A percentile compares a stretch with the other conserved stretches of the same genome.
Evolutionary conservation across 2,329 filamentous ascomycete genomes (phyloP).

Genomic region (Talaromyces sp.): DNA sequence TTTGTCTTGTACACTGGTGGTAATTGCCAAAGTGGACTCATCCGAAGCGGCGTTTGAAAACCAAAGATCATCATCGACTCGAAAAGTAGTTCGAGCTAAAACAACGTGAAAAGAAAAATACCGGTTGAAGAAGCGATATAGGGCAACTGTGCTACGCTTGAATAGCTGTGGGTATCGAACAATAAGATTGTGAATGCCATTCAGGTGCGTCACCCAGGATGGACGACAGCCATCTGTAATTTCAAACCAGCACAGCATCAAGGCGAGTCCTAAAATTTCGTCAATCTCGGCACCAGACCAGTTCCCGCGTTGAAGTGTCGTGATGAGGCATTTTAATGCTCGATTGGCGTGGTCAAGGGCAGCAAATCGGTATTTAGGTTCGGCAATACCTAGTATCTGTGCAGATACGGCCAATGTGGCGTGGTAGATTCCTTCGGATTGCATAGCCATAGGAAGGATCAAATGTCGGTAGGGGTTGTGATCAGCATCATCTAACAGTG

Average conservation of each 20-base stretch:
- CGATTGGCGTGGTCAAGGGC: constrained; percentile 21
- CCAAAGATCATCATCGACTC: constrained; percentile 11
- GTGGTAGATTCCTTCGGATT: constrained; percentile 23
- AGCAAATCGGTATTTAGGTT: constrained; percentile 17
- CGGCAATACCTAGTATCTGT: constrained; percentile 19
- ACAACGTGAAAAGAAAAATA: constrained; percentile 26
- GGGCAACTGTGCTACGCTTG: constrained; percentile 2
- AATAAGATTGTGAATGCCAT: constrained; percentile 21
- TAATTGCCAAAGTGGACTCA: not conserved
- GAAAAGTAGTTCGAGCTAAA: constrained; percentile 23
- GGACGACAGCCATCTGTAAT: constrained; percentile 25
- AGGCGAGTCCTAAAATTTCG: constrained; percentile 21
- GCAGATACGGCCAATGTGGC: constrained; percentile 23
- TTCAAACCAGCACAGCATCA: constrained; percentile 28
- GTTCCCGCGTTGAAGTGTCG: not conserved
- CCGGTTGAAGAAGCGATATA: constrained; percentile 20
- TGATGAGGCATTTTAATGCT: constrained; percentile 6
- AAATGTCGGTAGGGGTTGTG: constrained; percentile 27
- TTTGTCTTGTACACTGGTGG: not conserved
- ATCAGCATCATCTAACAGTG: constrained; percentile 21
- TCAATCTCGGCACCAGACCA: constrained; percentile 17
- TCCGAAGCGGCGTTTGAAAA: not conserved
- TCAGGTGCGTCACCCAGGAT: constrained; percentile 24
- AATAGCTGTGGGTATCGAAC: constrained; percentile 12
- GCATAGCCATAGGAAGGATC: constrained; percentile 24